Evolutionary conservation across 1,284 basidiomycete species (phyloP), one percentile per base, ranked within the genome.

Genomic region (Somion occarium): DNA sequence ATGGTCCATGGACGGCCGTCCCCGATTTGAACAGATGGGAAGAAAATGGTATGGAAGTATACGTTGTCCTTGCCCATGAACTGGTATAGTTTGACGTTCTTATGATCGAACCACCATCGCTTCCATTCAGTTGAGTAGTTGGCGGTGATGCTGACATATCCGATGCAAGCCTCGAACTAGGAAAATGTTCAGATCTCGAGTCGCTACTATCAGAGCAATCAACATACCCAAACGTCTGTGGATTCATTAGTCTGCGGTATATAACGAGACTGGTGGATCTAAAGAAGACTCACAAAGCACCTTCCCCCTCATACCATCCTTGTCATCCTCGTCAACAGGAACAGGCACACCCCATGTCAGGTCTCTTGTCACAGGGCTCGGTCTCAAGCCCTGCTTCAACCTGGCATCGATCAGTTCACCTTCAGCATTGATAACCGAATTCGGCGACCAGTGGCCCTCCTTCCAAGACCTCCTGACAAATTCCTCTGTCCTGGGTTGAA

Each of bases 51-150:
- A 70, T 99, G 97, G 84, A 99, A 99, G 67, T 96, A 97, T 51
- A 95, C 92, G 60, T 98, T 96, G 68, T 96, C 93, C 70, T 96
- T 96, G 64, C 93, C 93, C 97, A 99, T 99, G 77, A 99, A 99
- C 69, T 99, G 97, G 73, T 93, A 98, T 49, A 99, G 75, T 60
- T 85, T 79, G 58, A 99, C 95, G 61, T 98, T 80, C 60, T 93
- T 78, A 3, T 91, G 91, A 66, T 96, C 91, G 67, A 92, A 86
- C 97, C 97, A 99, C 97, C 97, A 99, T 67, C 87, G 78, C 68
- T 90, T 84, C 97, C 97, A 99, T 57, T 97, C 87, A 44, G 87
- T 75, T 20, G 93, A 97, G 74, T 97, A 96, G 66, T 89, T 91
- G 51, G 94, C 93, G 4, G 96, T 99, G 63, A 99, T 98, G 70